phyloP scores from a whole-genome alignment of 257 asterid species.

The Thymus mandschuricus region DNA sequence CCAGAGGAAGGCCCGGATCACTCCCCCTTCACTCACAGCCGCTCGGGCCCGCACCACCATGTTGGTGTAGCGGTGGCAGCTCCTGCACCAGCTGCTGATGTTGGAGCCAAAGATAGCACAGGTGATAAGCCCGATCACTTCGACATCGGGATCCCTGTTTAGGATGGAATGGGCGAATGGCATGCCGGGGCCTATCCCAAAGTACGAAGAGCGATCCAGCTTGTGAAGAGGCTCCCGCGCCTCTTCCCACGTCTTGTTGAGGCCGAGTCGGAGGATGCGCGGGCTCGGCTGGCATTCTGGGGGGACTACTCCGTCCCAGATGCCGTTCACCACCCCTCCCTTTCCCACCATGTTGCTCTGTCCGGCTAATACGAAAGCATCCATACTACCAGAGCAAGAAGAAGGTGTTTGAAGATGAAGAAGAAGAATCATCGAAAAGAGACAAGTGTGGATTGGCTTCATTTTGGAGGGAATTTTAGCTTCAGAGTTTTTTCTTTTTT shows the following conservation, averaged over 20 bases:
- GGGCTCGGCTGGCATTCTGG: not conserved
- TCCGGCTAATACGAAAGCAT: not conserved
- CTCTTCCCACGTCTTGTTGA: not conserved
- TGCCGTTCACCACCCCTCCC: not conserved
- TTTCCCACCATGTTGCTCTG: not conserved
- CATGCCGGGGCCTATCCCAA: constrained; percentile 2
- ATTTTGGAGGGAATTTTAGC: too few relatives aligned
- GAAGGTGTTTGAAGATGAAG: not conserved
- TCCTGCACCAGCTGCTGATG: not conserved
- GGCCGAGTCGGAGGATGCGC: not conserved
- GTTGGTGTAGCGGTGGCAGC: not conserved
- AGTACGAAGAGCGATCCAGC: not conserved
- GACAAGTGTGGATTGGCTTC: not conserved
- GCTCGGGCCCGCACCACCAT: not conserved
- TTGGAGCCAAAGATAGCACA: not conserved
- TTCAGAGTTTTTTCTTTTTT: too few relatives aligned
- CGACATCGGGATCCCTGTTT: not conserved
- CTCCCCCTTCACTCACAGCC: not conserved
- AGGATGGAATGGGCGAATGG: not conserved
- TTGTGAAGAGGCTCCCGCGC: not conserved
- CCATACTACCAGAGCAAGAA: not conserved
- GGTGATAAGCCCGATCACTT: not conserved
- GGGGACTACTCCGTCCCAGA: not conserved
- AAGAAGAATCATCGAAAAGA: not conserved
- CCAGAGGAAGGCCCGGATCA: not conserved